These are phyloP conservation scores for Helianthus annuus DNA, from an alignment of 129 eudicot genomes.

Conservation along the genomic window DNA sequence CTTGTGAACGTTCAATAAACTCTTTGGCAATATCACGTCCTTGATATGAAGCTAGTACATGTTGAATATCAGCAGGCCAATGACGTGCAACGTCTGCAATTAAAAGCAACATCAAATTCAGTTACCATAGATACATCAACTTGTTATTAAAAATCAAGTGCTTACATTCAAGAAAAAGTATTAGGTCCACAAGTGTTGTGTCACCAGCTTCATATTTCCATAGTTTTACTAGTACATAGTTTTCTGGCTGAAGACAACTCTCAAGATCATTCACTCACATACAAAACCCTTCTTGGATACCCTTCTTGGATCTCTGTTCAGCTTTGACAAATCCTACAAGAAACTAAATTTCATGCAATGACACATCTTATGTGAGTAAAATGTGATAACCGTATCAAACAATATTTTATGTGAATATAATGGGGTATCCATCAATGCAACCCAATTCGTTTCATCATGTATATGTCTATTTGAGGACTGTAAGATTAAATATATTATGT, in stretches of 20 bases:
- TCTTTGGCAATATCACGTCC: slow-evolving; percentile 81
- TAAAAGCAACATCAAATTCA: slow-evolving; percentile 19
- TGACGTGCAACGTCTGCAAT: slow-evolving; percentile 70
- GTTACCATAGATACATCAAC: slow-evolving; percentile 1
- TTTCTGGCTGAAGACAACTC: slow-evolving; percentile 73
- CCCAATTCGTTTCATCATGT: neutral
- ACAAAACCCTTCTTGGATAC: slow-evolving; percentile 72
- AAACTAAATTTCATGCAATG: slow-evolving; percentile 20
- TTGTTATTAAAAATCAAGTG: no score
- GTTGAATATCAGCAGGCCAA: no score
- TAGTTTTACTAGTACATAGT: slow-evolving; percentile 67
- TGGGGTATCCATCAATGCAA: neutral
- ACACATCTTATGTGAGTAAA: neutral
- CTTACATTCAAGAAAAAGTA: slow-evolving; percentile 83
- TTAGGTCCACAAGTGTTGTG: slow-evolving; percentile 76
- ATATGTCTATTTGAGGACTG: neutral
- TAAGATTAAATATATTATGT: no score
- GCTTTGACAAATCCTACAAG: slow-evolving; percentile 47
- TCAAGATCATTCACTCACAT: slow-evolving; percentile 88
- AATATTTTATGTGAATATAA: neutral
- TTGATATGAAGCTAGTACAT: no score
- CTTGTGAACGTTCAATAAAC: slow-evolving; percentile 78
- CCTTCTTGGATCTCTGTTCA: slow-evolving; percentile 82
- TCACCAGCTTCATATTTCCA: slow-evolving; percentile 87
- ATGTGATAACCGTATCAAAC: neutral